These are phyloP conservation scores for Endoconidiophora polonica DNA, from an alignment of 2,329 filamentous ascomycete genomes.

Conservation along the genomic window DNA sequence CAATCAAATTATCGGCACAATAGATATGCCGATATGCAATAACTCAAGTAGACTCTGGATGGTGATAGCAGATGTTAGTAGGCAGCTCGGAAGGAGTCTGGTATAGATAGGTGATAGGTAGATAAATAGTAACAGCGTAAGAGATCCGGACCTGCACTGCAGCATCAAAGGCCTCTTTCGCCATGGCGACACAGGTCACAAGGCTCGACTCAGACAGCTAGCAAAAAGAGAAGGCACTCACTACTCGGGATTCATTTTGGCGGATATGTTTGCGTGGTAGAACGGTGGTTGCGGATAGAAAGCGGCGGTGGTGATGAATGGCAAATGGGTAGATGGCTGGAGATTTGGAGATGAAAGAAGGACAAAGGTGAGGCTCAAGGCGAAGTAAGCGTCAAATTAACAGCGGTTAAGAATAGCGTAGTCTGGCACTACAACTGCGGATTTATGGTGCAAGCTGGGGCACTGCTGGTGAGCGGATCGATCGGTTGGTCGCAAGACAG, in stretches of 20 bases:
- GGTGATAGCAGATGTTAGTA: not conserved
- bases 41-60: too few species aligned
- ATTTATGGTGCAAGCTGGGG: too few species aligned
- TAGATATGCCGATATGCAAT: too few species aligned
- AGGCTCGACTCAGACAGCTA: not conserved
- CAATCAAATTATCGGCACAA: too few species aligned
- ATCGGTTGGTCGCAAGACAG: too few species aligned
- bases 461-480: too few species aligned
- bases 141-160: slow-evolving; percentile 5
- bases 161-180: slow-evolving; percentile 6
- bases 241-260: slow-evolving; percentile 85
- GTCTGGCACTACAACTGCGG: too few species aligned
- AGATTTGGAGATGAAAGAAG: not conserved
- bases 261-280: slow-evolving; percentile 15
- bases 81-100: not conserved
- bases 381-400: not conserved
- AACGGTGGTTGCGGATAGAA: not conserved
- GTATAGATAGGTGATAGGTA: not conserved
- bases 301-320: not conserved
- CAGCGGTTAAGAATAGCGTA: not conserved
- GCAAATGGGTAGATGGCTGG: not conserved
- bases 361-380: slow-evolving; percentile 2
- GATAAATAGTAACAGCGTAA: not conserved
- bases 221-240: slow-evolving; percentile 28
- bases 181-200: not conserved